Conservation (phyloP, 2,329 filamentous ascomycete genomes). For the Setomelanomma holmii region DNA sequence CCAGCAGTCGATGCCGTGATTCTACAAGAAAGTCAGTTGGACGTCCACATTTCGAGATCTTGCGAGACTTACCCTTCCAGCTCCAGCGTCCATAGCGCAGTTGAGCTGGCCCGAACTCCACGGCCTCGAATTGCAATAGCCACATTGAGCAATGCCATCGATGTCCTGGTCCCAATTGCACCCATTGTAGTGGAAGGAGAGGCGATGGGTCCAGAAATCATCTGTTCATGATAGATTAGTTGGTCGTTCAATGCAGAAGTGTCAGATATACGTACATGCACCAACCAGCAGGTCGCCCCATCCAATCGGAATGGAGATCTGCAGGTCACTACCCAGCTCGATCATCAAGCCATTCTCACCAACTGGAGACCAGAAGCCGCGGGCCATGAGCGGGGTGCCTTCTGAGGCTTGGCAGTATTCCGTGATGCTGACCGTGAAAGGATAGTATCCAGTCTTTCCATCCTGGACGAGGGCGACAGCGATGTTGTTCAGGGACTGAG, state of each 20-base stretch:
- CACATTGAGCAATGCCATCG: not conserved
- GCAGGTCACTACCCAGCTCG: not conserved
- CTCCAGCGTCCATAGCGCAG: not conserved
- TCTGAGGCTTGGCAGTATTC: slow-evolving; percentile 2
- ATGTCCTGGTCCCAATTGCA: slow-evolving; percentile 4
- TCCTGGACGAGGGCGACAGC: not conserved
- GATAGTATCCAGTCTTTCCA: not conserved
- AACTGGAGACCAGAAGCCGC: not conserved
- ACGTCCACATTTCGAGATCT: not conserved
- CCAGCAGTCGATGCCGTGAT: not conserved
- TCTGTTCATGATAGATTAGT: not conserved
- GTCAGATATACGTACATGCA: not conserved
- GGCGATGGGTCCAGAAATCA: not conserved
- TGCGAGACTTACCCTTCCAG: not conserved
- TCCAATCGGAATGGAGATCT: not conserved
- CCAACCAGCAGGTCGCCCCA: not conserved
- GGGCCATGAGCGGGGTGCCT: slow-evolving; percentile 1
- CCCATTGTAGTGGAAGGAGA: not conserved
- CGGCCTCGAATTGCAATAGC: not conserved
- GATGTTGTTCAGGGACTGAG: not conserved
- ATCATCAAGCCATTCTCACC: not conserved
- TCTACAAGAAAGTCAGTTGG: not conserved
- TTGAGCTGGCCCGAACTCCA: not conserved
- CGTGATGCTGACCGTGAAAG: not conserved
- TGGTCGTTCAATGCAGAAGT: not conserved